Conservation (phyloP, 768 basidiomycete genomes). For the Baorangia bicolor region DNA sequence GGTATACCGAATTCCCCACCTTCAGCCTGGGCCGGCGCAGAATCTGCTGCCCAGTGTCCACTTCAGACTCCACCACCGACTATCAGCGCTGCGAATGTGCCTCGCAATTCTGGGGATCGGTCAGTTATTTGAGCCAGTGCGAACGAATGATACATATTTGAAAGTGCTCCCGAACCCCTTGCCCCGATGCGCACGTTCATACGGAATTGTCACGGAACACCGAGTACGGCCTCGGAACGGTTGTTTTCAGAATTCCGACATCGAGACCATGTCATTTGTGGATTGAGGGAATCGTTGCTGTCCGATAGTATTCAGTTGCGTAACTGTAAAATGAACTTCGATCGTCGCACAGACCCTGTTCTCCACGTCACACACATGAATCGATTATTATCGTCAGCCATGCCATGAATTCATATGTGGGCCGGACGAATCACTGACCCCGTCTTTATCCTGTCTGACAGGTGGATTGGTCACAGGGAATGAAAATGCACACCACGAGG, state of each 20-base stretch:
- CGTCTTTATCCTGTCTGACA: neutral
- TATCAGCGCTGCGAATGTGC: neutral
- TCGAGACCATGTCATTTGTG: neutral
- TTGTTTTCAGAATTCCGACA: neutral
- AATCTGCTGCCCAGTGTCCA: neutral
- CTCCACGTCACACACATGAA: constrained; percentile 1
- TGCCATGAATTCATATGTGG: neutral
- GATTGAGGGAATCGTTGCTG: neutral
- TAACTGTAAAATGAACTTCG: neutral
- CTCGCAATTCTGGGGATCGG: neutral
- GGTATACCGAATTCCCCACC: no score
- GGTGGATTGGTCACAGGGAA: neutral
- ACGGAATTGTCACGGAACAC: neutral
- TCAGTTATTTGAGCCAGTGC: neutral
- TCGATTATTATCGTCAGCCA: neutral
- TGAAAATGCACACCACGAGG: neutral
- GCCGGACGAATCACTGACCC: constrained; percentile 1
- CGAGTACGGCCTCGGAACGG: neutral
- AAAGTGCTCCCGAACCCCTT: neutral
- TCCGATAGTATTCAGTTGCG: constrained; percentile 4
- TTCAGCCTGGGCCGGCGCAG: neutral
- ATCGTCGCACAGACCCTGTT: neutral
- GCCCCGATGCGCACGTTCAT: neutral
- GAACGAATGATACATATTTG: neutral
- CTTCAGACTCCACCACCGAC: neutral